Evolutionary conservation across 2,329 filamentous ascomycete genomes (phyloP).

Genomic region (Pyricularia grisea): DNA sequence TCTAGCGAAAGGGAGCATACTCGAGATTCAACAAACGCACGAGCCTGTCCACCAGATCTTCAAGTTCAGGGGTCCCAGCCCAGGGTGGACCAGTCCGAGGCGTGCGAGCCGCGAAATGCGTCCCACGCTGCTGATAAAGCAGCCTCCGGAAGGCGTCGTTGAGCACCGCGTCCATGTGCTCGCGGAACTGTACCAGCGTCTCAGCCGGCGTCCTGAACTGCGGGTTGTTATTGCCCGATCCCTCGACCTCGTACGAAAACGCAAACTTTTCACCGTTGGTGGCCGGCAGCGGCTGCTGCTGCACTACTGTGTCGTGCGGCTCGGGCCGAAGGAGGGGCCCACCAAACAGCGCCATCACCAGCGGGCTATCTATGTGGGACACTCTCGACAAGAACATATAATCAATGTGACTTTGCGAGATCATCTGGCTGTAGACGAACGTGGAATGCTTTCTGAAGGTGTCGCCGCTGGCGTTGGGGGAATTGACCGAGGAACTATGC

Average conservation of each 20-base stretch:
- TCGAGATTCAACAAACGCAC: too few relatives aligned
- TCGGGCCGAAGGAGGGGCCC: not conserved
- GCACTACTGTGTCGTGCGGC: not conserved
- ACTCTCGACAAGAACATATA: not conserved
- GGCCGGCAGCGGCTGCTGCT: not conserved
- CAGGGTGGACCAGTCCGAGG: too few relatives aligned
- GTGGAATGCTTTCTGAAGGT: not conserved
- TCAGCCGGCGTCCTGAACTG: not conserved
- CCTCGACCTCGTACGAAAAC: not conserved
- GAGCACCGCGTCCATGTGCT: not conserved
- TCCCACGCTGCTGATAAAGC: too few relatives aligned
- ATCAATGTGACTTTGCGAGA: not conserved
- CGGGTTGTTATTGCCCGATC: not conserved
- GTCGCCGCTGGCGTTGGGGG: too few relatives aligned
- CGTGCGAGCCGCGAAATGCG: too few relatives aligned
- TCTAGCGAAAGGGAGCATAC: too few relatives aligned
- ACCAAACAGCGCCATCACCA: not conserved
- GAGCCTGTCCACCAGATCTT: too few relatives aligned
- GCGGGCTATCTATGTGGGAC: not conserved
- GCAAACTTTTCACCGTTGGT: not conserved
- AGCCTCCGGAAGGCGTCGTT: not conserved
- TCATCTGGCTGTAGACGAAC: not conserved
- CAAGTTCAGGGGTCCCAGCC: too few relatives aligned
- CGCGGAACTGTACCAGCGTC: not conserved
- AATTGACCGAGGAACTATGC: not conserved